Conservation (phyloP, 345 rosid species). For the Noccaea bulbosa region DNA sequence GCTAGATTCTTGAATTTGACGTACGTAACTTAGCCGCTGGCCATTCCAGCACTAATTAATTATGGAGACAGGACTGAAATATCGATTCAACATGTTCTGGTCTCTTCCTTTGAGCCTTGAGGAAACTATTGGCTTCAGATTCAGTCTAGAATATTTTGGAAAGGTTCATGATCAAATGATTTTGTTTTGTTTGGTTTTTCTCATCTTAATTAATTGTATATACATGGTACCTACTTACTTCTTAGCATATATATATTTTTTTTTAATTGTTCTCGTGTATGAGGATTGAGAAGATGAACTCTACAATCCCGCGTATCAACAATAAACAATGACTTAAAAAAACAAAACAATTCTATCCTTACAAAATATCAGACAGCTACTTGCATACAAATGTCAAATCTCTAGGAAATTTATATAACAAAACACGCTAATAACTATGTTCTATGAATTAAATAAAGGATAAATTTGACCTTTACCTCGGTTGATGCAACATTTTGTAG, state of each 20-base stretch:
- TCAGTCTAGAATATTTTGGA: no score
- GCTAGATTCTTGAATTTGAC: not conserved
- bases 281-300: constrained; percentile 3
- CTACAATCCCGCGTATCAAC: constrained; percentile 20
- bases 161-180: no score
- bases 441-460: constrained; percentile 3
- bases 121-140: no score
- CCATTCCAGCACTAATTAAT: no score
- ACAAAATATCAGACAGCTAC: not conserved
- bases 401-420: not conserved
- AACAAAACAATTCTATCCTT: not conserved
- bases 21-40: no score
- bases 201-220: no score
- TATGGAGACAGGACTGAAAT: no score
- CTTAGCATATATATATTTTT: no score
- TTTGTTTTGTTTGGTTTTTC: no score
- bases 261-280: not conserved
- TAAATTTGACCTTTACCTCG: constrained; percentile 26
- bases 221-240: no score
- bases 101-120: no score
- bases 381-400: constrained; percentile 14
- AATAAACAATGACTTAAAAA: not conserved
- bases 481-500: constrained; percentile 31
- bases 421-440: constrained; percentile 27
- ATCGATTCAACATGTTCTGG: no score